These are phyloP conservation scores for Sugiyamaella chiloensis DNA, from an alignment of 805 yeast genomes.

Conservation along the genomic window DNA sequence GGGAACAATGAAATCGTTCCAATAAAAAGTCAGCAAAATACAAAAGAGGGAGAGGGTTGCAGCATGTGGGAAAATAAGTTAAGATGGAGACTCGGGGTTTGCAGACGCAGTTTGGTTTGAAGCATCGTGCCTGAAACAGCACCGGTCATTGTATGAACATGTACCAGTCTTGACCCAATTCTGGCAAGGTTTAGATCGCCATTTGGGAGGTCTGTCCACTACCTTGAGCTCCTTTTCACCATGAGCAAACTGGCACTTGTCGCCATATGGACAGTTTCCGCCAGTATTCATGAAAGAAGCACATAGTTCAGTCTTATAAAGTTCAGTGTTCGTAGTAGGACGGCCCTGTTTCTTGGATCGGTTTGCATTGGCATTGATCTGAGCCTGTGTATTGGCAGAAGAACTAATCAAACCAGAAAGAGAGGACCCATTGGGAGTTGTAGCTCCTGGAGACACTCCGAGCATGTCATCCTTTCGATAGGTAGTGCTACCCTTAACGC, in stretches of 20 bases:
- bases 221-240: slow-evolving; percentile 72
- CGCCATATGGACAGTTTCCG: slow-evolving; percentile 80
- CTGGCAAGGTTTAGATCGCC: slow-evolving; percentile 88
- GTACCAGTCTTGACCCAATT: slow-evolving; percentile 80
- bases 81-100: neutral
- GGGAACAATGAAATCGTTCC: neutral
- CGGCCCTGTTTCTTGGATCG: slow-evolving; percentile 31
- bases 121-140: slow-evolving; percentile 76
- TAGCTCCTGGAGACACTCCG: neutral
- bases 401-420: slow-evolving; percentile 4
- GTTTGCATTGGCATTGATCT: slow-evolving; percentile 21
- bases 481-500: neutral
- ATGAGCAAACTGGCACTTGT: slow-evolving; percentile 93
- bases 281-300: slow-evolving; percentile 67
- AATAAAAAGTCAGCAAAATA: slow-evolving; percentile 4
- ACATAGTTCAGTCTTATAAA: slow-evolving; percentile 90
- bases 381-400: slow-evolving; percentile 8
- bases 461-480: slow-evolving; percentile 4
- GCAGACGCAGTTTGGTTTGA: neutral
- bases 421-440: slow-evolving; percentile 8
- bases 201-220: slow-evolving; percentile 72
- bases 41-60: neutral
- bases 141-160: slow-evolving; percentile 86
- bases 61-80: neutral
- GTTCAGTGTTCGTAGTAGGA: slow-evolving; percentile 49